Evolutionary conservation across 495 filamentous ascomycete genomes (phyloP).

Genomic region (Cryomyces minteri): DNA sequence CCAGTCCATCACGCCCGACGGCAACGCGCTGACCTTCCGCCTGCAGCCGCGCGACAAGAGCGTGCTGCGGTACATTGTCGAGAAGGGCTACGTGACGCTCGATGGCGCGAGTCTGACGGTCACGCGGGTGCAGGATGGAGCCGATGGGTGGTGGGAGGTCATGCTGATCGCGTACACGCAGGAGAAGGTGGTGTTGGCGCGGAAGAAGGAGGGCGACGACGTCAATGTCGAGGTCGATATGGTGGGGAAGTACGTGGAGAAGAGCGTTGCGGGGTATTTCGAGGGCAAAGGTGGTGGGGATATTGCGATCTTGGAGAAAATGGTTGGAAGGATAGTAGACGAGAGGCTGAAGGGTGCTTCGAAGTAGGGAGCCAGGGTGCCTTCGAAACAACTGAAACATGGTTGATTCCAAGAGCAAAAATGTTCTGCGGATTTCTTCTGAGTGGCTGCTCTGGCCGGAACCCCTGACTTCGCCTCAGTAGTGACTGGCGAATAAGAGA

Average conservation of each 20-base stretch:
- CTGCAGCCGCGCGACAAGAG: constrained; percentile 47
- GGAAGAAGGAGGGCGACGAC: constrained; percentile 62
- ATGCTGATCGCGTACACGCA: constrained; percentile 99
- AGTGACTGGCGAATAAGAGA: too few species aligned
- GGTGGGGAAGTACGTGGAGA: constrained; percentile 98
- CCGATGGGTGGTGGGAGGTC: constrained; percentile 81
- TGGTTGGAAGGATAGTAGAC: constrained; percentile 65
- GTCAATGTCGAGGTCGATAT: constrained; percentile 98
- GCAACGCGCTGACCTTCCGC: constrained; percentile 75
- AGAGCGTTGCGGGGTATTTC: constrained; percentile 62
- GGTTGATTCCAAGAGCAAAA: too few species aligned
- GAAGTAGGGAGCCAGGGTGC: too few species aligned
- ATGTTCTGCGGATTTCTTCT: too few species aligned
- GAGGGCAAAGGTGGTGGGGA: constrained; percentile 31
- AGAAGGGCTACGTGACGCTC: constrained; percentile 90
- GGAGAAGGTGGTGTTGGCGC: constrained; percentile 69
- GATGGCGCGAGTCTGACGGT: constrained; percentile 96
- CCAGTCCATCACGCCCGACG: constrained; percentile 48
- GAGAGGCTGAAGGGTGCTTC: constrained; percentile 31
- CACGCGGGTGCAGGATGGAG: constrained; percentile 42
- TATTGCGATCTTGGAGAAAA: constrained; percentile 58
- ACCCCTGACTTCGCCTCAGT: too few species aligned
- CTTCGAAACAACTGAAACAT: too few species aligned
- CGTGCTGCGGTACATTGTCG: constrained; percentile 70
- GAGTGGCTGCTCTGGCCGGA: too few species aligned